phyloP scores from a whole-genome alignment of 495 filamentous ascomycete species.

The Penicillium desertorum region DNA sequence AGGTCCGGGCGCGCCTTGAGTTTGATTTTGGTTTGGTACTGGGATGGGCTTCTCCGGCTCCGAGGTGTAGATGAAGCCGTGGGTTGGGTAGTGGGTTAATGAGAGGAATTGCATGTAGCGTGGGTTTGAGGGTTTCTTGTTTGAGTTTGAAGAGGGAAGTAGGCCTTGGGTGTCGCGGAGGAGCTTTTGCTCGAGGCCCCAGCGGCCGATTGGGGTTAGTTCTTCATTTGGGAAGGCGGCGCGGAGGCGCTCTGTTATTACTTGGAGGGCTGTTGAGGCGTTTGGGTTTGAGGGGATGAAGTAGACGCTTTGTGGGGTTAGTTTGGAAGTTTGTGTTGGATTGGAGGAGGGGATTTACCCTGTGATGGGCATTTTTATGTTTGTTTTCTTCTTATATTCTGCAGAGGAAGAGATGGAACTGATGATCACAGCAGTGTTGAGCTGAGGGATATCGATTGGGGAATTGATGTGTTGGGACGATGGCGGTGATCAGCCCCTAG shows the following conservation, averaged over 20 bases:
- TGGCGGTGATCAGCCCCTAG: neutral
- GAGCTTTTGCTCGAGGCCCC: conserved; percentile 46
- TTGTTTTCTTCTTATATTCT: neutral
- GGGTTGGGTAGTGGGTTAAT: conserved; percentile 39
- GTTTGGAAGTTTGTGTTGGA: neutral
- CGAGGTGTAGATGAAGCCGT: conserved; percentile 50
- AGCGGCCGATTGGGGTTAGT: conserved; percentile 40
- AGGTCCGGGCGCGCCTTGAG: neutral
- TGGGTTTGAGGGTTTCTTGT: conserved; percentile 30
- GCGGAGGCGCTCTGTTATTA: conserved; percentile 45
- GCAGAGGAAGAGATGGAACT: neutral
- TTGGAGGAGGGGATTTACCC: conserved; percentile 23
- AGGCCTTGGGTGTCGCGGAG: conserved; percentile 50
- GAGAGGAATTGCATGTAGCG: conserved; percentile 51
- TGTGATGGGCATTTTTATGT: conserved; percentile 33
- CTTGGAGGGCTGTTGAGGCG: conserved; percentile 35
- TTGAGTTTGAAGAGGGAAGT: conserved; percentile 31
- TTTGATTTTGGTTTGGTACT: neutral
- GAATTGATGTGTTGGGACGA: neutral
- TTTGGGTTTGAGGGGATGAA: conserved; percentile 49
- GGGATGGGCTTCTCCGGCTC: conserved; percentile 27
- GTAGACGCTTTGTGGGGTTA: conserved; percentile 36
- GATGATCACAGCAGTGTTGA: conserved; percentile 1
- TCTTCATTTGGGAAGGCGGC: conserved; percentile 39
- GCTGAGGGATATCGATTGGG: neutral